Conservation (phyloP, 2,329 filamentous ascomycete genomes). For the Berkeleyomyces basicola region DNA sequence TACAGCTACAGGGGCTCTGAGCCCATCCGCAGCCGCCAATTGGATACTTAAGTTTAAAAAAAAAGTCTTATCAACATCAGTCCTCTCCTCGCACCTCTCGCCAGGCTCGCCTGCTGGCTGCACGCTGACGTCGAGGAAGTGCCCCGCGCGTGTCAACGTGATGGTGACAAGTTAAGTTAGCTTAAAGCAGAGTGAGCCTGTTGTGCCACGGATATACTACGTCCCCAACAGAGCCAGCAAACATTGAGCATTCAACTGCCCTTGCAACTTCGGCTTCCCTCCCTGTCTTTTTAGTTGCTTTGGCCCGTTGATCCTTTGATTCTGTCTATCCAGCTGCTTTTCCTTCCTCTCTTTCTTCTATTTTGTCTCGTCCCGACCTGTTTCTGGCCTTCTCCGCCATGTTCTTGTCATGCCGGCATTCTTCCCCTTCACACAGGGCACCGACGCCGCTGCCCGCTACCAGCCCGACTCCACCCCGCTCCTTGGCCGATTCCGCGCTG, state of each 20-base stretch:
- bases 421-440: slow-evolving; percentile 51
- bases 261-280: background rate
- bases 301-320: background rate
- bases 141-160: background rate
- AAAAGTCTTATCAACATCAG: background rate
- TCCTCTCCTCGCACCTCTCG: background rate
- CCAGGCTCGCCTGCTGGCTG: background rate
- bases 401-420: slow-evolving; percentile 38
- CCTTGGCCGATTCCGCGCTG: slow-evolving; percentile 48
- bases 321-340: background rate
- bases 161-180: background rate
- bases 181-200: background rate
- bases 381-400: background rate
- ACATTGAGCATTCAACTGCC: background rate
- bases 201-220: no score
- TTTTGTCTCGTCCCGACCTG: background rate
- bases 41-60: no score
- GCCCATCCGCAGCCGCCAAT: no score
- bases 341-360: background rate
- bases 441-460: slow-evolving; percentile 36
- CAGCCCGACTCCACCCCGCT: slow-evolving; percentile 41
- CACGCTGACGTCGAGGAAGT: background rate
- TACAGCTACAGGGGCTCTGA: no score
- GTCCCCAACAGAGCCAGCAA: no score
- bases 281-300: background rate